Evolutionary conservation across 2,329 filamentous ascomycete genomes (phyloP), one percentile per base, ranked within the genome.

Genomic region (Aureobasidium sp.): DNA sequence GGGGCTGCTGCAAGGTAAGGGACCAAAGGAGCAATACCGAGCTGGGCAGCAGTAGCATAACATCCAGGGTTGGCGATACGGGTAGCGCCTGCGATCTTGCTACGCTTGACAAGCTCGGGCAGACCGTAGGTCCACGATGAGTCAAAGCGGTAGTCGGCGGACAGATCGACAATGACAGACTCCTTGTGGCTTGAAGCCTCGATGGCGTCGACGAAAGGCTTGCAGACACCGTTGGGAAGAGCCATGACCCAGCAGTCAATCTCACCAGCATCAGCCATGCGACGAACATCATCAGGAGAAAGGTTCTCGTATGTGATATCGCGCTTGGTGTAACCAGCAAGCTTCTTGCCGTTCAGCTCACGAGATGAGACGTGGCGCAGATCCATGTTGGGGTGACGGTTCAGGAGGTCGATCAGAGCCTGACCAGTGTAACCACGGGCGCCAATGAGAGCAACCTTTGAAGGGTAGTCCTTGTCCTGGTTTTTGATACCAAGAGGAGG

Each of bases 221-320:
- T 89, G 84, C 91, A 97, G 54, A 96, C 91, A 64, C 90, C 90
- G 71, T 97, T 99, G 48, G 93, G 94, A 34, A 97, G 85, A 39
- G 94, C 94, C 90, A 97, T 94, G 48, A 97, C 90, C 92, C 92
- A 97, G 77, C 90, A 94, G 78, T 97, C 93, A 54, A 97, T 86
- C 69, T 92, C 85, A 57, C 89, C 89, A 36, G 87, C 85, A 72
- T 89, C 86, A 65, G 94, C 90, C 84, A 97, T 90, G 62, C 86
- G 83, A 65, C 86, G 85, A 13, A 96, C 87, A 67, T 97, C 93
- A 66, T 97, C 93, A 7, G 91, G 84, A 61, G 84, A 86, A 48
- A 97, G 80, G 73, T 91, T 96, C 75, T 96, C 91, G 76, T 99
- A 99, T 65, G 86, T 90, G 67, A 99, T 90, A 64, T 95, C 86